phyloP scores from a whole-genome alignment of 345 rosid genomes.

The Ceriops zippeliana region DNA sequence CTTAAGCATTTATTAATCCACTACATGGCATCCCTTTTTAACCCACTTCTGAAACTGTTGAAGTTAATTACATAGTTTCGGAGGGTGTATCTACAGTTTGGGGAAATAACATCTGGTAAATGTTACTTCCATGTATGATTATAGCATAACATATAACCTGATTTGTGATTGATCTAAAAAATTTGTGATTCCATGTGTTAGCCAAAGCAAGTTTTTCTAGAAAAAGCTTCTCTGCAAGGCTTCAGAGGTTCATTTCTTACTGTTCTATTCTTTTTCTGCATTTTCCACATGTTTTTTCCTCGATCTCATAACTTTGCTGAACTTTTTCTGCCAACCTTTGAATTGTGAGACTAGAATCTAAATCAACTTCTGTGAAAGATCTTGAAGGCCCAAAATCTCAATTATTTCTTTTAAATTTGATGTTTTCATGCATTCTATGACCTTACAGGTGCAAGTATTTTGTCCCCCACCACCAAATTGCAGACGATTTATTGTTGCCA shows the following conservation, averaged over 20 bases:
- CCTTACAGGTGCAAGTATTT: conserved; percentile 83
- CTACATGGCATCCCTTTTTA: too few species aligned
- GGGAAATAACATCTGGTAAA: not conserved
- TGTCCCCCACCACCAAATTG: conserved; percentile 92
- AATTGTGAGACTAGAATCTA: not conserved
- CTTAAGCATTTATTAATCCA: too few species aligned
- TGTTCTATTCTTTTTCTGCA: not conserved
- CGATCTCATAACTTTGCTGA: not conserved
- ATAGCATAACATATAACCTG: conserved; percentile 1
- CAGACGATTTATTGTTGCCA: conserved; percentile 86
- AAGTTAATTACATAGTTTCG: not conserved
- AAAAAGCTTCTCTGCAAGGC: too few species aligned
- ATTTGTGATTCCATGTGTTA: not conserved
- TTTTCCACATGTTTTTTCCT: not conserved
- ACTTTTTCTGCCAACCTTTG: not conserved
- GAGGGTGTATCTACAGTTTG: not conserved
- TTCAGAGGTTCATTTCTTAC: not conserved
- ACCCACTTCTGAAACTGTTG: not conserved
- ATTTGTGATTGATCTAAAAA: not conserved
- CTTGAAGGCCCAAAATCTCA: conserved; percentile 1
- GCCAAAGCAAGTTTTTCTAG: too few species aligned
- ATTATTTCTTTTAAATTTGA: conserved; percentile 9
- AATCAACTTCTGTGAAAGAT: not conserved
- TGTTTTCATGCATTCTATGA: conserved; percentile 19
- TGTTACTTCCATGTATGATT: not conserved